These are phyloP conservation scores for Cyclotella choctawhatcheeana DNA, from an alignment of 108 stramenopile species.

Conservation along the genomic window DNA sequence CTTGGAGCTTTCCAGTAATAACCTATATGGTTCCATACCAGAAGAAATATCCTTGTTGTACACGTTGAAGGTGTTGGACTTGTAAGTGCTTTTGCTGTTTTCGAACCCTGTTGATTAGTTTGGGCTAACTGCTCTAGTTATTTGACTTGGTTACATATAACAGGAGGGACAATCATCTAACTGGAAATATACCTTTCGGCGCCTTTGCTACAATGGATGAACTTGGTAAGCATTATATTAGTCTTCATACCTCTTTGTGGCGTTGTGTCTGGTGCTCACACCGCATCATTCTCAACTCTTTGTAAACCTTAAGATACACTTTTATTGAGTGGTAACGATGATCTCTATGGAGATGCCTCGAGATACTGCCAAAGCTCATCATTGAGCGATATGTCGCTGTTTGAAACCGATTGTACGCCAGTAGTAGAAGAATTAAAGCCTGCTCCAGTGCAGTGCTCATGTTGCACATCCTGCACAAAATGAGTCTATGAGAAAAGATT, in stretches of 20 bases:
- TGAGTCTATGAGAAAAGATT: slow-evolving; percentile 3
- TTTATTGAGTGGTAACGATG: slow-evolving; percentile 14
- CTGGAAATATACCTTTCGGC: slow-evolving; percentile 27
- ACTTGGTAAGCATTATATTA: slow-evolving; percentile 19
- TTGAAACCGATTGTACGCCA: slow-evolving; percentile 29
- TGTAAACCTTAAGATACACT: slow-evolving; percentile 17
- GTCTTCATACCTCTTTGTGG: no score
- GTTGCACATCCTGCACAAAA: slow-evolving; percentile 20
- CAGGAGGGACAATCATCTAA: slow-evolving; percentile 25
- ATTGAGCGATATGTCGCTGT: not conserved
- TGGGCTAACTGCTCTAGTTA: not conserved
- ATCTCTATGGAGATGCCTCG: slow-evolving; percentile 13
- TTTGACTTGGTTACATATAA: not conserved
- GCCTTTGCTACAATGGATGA: slow-evolving; percentile 11
- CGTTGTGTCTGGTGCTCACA: not conserved
- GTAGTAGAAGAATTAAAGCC: slow-evolving; percentile 10
- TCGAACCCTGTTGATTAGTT: not conserved
- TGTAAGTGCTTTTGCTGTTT: slow-evolving; percentile 14
- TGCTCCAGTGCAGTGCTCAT: slow-evolving; percentile 16
- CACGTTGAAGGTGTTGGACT: slow-evolving; percentile 20
- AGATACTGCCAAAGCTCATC: slow-evolving; percentile 1
- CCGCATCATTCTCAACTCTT: not conserved
- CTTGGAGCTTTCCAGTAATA: not conserved
- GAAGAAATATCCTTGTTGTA: slow-evolving; percentile 11
- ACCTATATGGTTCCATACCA: slow-evolving; percentile 9